Evolutionary conservation across 306 rosid species (phyloP).

Genomic region (Castanopsis chinensis): DNA sequence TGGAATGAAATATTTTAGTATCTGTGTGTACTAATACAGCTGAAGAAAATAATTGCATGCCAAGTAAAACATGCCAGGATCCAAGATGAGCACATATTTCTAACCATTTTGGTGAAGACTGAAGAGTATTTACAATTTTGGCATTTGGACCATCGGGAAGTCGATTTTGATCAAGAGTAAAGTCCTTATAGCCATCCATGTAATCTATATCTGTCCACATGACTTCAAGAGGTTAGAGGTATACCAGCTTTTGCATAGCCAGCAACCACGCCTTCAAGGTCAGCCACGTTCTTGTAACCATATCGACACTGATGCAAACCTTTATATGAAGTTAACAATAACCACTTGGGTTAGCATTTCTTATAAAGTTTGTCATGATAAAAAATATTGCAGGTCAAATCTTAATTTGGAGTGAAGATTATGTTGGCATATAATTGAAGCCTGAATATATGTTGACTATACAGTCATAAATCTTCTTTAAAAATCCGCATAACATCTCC

Average conservation of each 20-base stretch:
- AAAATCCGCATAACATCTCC: no score
- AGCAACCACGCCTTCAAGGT: slow-evolving; percentile 59
- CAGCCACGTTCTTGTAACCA: slow-evolving; percentile 75
- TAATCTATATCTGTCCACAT: slow-evolving; percentile 47
- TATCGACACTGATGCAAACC: slow-evolving; percentile 88
- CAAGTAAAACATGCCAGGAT: slow-evolving; percentile 56
- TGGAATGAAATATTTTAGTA: no score
- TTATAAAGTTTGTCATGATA: not conserved
- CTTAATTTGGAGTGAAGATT: not conserved
- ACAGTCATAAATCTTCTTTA: no score
- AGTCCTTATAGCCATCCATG: slow-evolving; percentile 84
- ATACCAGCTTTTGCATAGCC: slow-evolving; percentile 53
- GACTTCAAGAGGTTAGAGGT: slow-evolving; percentile 13
- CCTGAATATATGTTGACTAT: no score
- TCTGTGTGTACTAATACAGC: no score
- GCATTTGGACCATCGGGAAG: slow-evolving; percentile 66
- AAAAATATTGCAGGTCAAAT: not conserved
- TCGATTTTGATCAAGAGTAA: slow-evolving; percentile 80
- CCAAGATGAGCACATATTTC: slow-evolving; percentile 76
- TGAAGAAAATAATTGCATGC: not conserved
- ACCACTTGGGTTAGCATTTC: not conserved
- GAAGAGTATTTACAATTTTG: slow-evolving; percentile 30
- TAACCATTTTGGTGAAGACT: slow-evolving; percentile 66
- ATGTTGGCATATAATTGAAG: not conserved
- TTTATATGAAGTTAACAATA: slow-evolving; percentile 22